Conservation (phyloP, 352 stramenopile species). For the Globisporangium solare region DNA sequence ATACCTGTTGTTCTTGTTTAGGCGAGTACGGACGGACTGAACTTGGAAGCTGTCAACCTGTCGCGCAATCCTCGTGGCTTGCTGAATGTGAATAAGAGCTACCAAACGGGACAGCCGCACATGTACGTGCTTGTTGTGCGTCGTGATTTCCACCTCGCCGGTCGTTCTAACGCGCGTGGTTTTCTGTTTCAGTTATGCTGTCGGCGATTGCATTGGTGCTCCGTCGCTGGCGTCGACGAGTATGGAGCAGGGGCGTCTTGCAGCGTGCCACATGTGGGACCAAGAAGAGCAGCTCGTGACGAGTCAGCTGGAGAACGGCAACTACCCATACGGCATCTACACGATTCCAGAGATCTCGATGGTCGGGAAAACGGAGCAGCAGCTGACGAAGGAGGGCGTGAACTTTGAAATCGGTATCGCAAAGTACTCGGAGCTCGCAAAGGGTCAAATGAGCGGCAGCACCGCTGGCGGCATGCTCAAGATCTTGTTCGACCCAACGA, state of each 20-base stretch:
- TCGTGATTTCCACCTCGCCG: too few relatives aligned
- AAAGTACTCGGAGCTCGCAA: slow-evolving; percentile 85
- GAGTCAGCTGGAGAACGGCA: slow-evolving; percentile 69
- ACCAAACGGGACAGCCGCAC: slow-evolving; percentile 79
- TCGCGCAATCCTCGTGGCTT: slow-evolving; percentile 74
- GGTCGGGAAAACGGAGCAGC: slow-evolving; percentile 87
- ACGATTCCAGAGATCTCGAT: slow-evolving; percentile 91
- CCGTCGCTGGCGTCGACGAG: slow-evolving; percentile 84
- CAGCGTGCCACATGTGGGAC: slow-evolving; percentile 85
- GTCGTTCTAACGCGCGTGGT: background rate
- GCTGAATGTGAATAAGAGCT: slow-evolving; percentile 84
- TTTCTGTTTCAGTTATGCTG: slow-evolving; percentile 55
- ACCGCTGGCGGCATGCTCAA: slow-evolving; percentile 83
- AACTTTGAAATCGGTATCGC: slow-evolving; percentile 88
- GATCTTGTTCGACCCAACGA: slow-evolving; percentile 81
- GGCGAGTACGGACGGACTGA: slow-evolving; percentile 75
- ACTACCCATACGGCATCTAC: slow-evolving; percentile 91
- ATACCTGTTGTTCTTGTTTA: slow-evolving; percentile 12
- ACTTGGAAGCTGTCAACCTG: slow-evolving; percentile 78
- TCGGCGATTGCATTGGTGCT: slow-evolving; percentile 86
- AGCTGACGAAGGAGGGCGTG: slow-evolving; percentile 72
- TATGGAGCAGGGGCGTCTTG: slow-evolving; percentile 86
- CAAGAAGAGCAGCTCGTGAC: slow-evolving; percentile 42
- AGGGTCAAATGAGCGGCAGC: slow-evolving; percentile 86
- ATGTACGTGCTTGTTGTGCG: slow-evolving; percentile 40